A percentile compares a stretch with the other conserved stretches of the same genome.
These are phyloP conservation scores for Ceratocystiopsis sp. DNA, from an alignment of 2,329 filamentous ascomycete genomes.

Conservation along the genomic window DNA sequence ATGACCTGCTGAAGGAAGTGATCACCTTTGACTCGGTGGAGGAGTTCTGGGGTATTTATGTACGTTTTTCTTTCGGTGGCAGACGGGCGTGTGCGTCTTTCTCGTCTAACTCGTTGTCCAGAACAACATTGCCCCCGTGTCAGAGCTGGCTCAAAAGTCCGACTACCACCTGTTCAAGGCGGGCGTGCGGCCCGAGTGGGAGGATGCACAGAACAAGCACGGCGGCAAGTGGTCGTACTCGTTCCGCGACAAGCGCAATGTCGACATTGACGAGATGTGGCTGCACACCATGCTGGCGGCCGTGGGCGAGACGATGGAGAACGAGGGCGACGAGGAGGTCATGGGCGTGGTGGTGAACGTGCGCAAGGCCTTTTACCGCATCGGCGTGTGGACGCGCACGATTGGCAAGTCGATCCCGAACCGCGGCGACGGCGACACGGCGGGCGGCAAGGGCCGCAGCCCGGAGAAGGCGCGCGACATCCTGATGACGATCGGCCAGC, in stretches of 20 bases:
- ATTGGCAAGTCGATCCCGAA: slow-evolving; percentile 70
- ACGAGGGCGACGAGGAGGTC: slow-evolving; percentile 86
- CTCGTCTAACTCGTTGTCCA: slow-evolving; percentile 20
- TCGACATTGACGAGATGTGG: slow-evolving; percentile 92
- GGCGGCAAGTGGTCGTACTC: slow-evolving; percentile 98
- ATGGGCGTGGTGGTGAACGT: slow-evolving; percentile 99
- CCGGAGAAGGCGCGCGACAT: slow-evolving; percentile 72
- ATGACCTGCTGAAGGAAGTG: slow-evolving; percentile 92
- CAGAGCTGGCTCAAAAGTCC: slow-evolving; percentile 89
- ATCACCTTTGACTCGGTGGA: slow-evolving; percentile 98
- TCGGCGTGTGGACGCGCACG: slow-evolving; percentile 93
- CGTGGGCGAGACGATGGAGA: slow-evolving; percentile 94
- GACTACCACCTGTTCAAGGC: slow-evolving; percentile 99
- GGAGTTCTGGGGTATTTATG: slow-evolving; percentile 99
- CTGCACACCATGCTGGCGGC: slow-evolving; percentile 91
- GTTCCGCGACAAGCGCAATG: slow-evolving; percentile 86
- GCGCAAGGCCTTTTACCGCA: slow-evolving; percentile 93
- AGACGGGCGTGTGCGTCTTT: neutral
- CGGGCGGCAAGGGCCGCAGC: slow-evolving; percentile 61
- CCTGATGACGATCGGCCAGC: slow-evolving; percentile 65
- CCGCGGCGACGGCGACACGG: slow-evolving; percentile 54
- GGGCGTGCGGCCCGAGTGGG: slow-evolving; percentile 94
- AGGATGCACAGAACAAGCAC: slow-evolving; percentile 96
- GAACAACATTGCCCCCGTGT: slow-evolving; percentile 98
- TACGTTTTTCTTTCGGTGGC: slow-evolving; percentile 31